Evolutionary conservation across 202 grass and related monocot species (phyloP).

Genomic region (Zoysia matrella): DNA sequence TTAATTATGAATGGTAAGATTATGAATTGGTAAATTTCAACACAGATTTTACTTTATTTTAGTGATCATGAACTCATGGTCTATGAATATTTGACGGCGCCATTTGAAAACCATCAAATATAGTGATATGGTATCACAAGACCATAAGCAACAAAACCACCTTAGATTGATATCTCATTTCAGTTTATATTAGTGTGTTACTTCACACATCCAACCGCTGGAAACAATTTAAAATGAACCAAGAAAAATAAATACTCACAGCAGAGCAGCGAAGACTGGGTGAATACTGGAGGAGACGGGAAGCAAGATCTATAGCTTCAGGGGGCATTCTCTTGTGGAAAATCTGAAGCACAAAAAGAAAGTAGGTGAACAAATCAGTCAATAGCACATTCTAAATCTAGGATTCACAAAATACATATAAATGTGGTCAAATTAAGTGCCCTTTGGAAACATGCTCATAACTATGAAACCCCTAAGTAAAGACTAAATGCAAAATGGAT

Average conservation of each 20-base stretch:
- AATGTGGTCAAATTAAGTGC: no score
- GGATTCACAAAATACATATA: no score
- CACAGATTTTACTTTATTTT: constrained; percentile 7
- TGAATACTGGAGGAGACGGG: constrained; percentile 81
- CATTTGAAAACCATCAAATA: not conserved
- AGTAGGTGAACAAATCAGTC: no score
- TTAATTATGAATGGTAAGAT: not conserved
- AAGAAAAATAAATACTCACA: constrained; percentile 57
- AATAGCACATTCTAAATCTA: no score
- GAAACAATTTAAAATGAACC: not conserved
- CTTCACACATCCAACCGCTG: constrained; percentile 12
- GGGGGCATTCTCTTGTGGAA: constrained; percentile 83
- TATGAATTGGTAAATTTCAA: constrained; percentile 28
- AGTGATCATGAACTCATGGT: not conserved
- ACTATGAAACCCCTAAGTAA: no score
- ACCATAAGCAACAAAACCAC: no score
- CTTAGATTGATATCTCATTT: not conserved
- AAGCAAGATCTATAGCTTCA: constrained; percentile 77
- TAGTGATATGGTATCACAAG: not conserved
- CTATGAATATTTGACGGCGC: not conserved
- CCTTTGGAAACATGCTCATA: no score
- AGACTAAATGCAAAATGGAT: no score
- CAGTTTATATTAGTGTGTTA: not conserved
- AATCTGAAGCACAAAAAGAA: constrained; percentile 34
- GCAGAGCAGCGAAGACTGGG: constrained; percentile 83